Base-by-base conservation (phyloP, 1,139 yeast genomes). In the Waltiozyma sp. region DNA sequence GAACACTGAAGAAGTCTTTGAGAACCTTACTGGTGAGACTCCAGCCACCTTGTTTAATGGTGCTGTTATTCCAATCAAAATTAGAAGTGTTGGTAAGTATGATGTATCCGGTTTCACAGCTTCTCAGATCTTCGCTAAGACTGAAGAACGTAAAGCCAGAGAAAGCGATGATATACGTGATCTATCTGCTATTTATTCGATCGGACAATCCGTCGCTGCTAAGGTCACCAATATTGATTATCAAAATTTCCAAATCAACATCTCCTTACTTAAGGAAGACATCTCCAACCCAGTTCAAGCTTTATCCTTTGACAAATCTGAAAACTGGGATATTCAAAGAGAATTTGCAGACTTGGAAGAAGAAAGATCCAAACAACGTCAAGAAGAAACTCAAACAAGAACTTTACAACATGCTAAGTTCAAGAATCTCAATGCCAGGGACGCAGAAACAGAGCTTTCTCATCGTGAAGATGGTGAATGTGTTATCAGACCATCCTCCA, bases 401-500 rank as follows among this genome's bases (percentile, higher is more conserved):
- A 83, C 86, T 50, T 76, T 91, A 54, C 93, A 88, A 59, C 99
- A 91, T 67, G 95, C 96, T 38, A 75, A 84, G 58, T 91, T 86
- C 72, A 84, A 78, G 53, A 82, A 85, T 49, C 82, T 89, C 68
- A 85, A 78, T 55, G 76, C 83, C 48, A 73, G 72, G 48, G 96
- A 91, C 65, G 97, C 99, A 0, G 97, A 91, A 62, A 95, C 86
- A 55, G 89, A 73, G 55, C 71, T 91, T 57, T 96, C 96, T 13
- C 85, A 95, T 15, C 76, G 84, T 61, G 77, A 80, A 40, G 81
- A 89, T 47, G 99, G 99, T 41, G 96, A 87, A 55, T 77, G 88
- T 65, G 95, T 93, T 28, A 86, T 91, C 45, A 77, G 99, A 53
- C 98, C 97, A 11, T 88, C 96, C 1, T 86, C 95, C 8, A 79